Base-by-base conservation (phyloP, 345 rosid genomes). In the Populus nigra region DNA sequence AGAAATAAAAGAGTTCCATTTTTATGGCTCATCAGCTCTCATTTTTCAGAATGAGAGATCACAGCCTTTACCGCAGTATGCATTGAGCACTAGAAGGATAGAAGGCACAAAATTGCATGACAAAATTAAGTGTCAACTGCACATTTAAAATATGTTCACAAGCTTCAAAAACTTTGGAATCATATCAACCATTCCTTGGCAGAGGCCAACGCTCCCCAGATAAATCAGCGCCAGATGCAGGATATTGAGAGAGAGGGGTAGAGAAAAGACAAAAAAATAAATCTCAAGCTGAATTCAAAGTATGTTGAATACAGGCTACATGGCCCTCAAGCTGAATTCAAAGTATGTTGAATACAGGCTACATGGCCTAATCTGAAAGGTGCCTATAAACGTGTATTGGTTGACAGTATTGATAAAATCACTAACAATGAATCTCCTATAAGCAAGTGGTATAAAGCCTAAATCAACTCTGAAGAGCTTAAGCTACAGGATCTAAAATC, bases 401-500 rank as follows among this genome's bases (percentile, higher is more conserved):
- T 50, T 35, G 5, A 57, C 16, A 43, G 35, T 72, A 76, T 63
- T 45, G 65, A 62, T 20, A 16, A 27, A 79, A 59, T 73, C 29
- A 72, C 55, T 53, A 74, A 16, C 33, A 15, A 20, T 31, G 65
- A 43, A 66, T 45, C 20, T 12, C 16, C 12, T n/a, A 18, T 33
- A 9, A 45, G 18, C 47, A 35, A 67, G 70, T 35, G 45, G 8
- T 8, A 23, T 36, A 23, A 33, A 17, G 11, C 69, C 45, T 35
- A 11, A 71, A 59, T 63, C n/a, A 33, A 45, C 55, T 23, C 4
- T 6, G 29, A 71, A 57, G 69, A 75, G 68, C 55, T 29, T 71
- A 68, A 57, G 41, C 77, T 27, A 59, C 70, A 13, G 69, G 23
- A 67, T 41, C 76, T 73, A 78, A 65, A 53, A 73, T 81, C 84